These are phyloP conservation scores for Kuraishia molischiana DNA, from an alignment of 805 yeast genomes.

Conservation along the genomic window DNA sequence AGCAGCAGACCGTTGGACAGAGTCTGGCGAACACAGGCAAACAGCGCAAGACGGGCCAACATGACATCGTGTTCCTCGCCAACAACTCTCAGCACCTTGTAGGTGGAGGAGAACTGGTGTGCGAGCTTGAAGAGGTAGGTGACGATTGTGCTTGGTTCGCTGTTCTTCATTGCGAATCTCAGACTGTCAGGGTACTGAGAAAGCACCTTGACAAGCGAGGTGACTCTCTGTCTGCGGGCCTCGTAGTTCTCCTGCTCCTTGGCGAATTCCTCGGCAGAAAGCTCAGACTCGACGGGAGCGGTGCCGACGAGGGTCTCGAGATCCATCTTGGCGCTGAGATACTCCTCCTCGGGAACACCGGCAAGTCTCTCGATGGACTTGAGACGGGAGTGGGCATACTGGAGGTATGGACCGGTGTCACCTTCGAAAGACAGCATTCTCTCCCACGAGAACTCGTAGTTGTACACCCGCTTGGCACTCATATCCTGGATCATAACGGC, in stretches of 20 bases:
- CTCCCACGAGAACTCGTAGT: conserved; percentile 95
- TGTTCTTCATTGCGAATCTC: conserved; percentile 71
- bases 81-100: conserved; percentile 92
- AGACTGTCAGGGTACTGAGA: conserved; percentile 89
- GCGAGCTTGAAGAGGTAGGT: conserved; percentile 88
- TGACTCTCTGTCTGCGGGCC: conserved; percentile 18
- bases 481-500: conserved; percentile 99
- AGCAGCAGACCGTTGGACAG: conserved; percentile 82
- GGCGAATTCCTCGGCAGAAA: conserved; percentile 8
- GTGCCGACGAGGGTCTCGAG: conserved; percentile 18
- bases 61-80: conserved; percentile 88
- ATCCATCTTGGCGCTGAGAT: conserved; percentile 17
- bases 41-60: conserved; percentile 84
- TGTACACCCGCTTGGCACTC: conserved; percentile 94
- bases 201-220: conserved; percentile 60
- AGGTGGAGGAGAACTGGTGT: conserved; percentile 93
- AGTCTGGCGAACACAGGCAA: conserved; percentile 83
- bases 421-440: conserved; percentile 98
- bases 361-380: conserved; percentile 91
- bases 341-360: conserved; percentile 23
- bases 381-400: conserved; percentile 95
- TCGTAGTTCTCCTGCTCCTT: conserved; percentile 14
- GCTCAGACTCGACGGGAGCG: conserved; percentile 14
- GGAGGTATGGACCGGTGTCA: conserved; percentile 98
- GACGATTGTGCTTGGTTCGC: conserved; percentile 90